Conservation (phyloP, 768 basidiomycete genomes). For the Tylopilus vinaceipallidus region DNA sequence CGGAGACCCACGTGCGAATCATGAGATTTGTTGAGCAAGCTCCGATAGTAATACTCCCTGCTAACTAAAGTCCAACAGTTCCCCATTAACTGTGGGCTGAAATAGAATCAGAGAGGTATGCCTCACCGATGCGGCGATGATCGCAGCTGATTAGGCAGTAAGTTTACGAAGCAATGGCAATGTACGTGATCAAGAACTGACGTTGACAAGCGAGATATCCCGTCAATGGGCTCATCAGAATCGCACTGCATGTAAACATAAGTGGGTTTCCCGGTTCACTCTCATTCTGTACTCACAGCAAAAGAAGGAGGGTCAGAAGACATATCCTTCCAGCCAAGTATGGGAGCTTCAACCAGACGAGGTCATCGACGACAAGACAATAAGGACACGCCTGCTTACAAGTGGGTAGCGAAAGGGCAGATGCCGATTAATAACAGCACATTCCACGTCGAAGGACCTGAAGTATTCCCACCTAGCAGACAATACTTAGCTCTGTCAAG, state of each 20-base stretch:
- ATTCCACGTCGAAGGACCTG: constrained; percentile 18
- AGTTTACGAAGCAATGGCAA: not conserved
- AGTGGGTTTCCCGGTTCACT: not conserved
- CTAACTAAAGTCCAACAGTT: not conserved
- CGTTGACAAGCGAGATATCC: constrained; percentile 9
- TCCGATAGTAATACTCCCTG: constrained; percentile 9
- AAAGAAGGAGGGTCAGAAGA: constrained; percentile 12
- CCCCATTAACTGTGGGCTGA: not conserved
- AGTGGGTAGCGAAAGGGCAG: constrained; percentile 27
- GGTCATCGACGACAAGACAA: not conserved
- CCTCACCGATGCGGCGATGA: constrained; percentile 8
- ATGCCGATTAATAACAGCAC: constrained; percentile 16
- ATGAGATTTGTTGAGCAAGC: constrained; percentile 23
- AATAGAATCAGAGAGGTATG: not conserved
- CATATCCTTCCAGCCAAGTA: constrained; percentile 23
- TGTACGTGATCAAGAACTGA: constrained; percentile 12
- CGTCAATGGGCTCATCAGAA: not conserved
- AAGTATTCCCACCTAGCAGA: constrained; percentile 27
- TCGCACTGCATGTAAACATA: constrained; percentile 2
- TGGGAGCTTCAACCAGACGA: constrained; percentile 17
- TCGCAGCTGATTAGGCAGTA: constrained; percentile 1
- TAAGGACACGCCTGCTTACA: constrained; percentile 10
- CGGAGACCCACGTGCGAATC: constrained; percentile 24
- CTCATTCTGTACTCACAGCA: constrained; percentile 5
- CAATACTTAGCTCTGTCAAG: not conserved